phyloP scores from a whole-genome alignment of 2,329 filamentous ascomycete species.

The Venturia oleaginea region DNA sequence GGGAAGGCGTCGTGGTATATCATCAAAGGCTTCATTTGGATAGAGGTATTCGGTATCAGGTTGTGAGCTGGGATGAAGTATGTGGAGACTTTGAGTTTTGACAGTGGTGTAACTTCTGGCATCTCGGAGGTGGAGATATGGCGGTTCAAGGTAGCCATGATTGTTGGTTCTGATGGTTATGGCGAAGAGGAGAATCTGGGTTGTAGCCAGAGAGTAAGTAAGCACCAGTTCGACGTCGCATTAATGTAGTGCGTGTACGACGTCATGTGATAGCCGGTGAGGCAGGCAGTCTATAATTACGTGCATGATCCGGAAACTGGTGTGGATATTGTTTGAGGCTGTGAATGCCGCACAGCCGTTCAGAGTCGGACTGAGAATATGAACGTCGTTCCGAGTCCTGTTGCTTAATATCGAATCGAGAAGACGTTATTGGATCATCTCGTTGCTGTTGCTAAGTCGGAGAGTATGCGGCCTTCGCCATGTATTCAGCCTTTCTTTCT shows the following conservation, averaged over 20 bases:
- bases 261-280: neutral
- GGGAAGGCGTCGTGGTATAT: slow-evolving; percentile 56
- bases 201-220: neutral
- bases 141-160: neutral
- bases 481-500: neutral
- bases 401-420: neutral
- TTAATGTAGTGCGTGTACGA: neutral
- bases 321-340: neutral
- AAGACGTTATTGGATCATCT: neutral
- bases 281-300: neutral
- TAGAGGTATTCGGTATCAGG: slow-evolving; percentile 54
- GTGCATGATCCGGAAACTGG: neutral
- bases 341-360: neutral
- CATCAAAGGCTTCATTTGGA: slow-evolving; percentile 53
- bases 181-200: neutral
- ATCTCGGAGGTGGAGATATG: neutral
- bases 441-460: neutral
- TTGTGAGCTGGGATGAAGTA: slow-evolving; percentile 50
- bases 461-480: neutral
- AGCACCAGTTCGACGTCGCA: neutral
- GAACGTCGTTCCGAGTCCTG: neutral
- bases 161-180: neutral
- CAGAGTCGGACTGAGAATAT: neutral
- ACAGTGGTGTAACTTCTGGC: neutral
- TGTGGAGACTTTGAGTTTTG: slow-evolving; percentile 44